phyloP scores from a whole-genome alignment of 805 yeast species.

The Yamadazyma phyllophila region DNA sequence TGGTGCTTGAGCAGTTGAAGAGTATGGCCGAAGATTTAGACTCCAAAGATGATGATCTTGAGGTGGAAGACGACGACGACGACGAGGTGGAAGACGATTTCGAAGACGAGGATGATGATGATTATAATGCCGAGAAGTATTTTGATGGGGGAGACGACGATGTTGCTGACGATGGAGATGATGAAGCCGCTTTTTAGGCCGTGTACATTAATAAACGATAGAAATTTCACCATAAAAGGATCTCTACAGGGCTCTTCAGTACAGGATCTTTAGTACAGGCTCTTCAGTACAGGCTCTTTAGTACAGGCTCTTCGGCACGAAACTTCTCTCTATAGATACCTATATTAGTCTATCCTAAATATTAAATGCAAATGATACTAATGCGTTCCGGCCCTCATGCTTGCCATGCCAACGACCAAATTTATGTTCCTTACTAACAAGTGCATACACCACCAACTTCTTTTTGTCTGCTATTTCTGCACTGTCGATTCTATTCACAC shows the following conservation, averaged over 20 bases:
- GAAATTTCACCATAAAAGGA: too few relatives aligned
- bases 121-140: constrained; percentile 76
- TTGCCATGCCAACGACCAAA: constrained; percentile 81
- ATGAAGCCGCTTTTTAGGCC: constrained; percentile 60
- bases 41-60: constrained; percentile 65
- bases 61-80: constrained; percentile 50
- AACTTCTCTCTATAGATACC: not conserved
- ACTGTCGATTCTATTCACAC: constrained; percentile 60
- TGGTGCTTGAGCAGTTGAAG: constrained; percentile 40
- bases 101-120: constrained; percentile 75
- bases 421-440: constrained; percentile 81
- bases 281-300: too few relatives aligned
- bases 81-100: constrained; percentile 65
- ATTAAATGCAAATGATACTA: constrained; percentile 39
- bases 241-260: too few relatives aligned
- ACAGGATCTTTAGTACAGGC: too few relatives aligned
- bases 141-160: constrained; percentile 68
- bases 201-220: not conserved
- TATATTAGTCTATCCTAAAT: constrained; percentile 12
- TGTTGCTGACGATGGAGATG: constrained; percentile 60
- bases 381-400: constrained; percentile 66
- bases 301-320: not conserved
- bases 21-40: constrained; percentile 61
- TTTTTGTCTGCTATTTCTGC: constrained; percentile 53
- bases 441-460: constrained; percentile 53